Conservation (phyloP, 495 filamentous ascomycete species). For the Terfezia claveryi region DNA sequence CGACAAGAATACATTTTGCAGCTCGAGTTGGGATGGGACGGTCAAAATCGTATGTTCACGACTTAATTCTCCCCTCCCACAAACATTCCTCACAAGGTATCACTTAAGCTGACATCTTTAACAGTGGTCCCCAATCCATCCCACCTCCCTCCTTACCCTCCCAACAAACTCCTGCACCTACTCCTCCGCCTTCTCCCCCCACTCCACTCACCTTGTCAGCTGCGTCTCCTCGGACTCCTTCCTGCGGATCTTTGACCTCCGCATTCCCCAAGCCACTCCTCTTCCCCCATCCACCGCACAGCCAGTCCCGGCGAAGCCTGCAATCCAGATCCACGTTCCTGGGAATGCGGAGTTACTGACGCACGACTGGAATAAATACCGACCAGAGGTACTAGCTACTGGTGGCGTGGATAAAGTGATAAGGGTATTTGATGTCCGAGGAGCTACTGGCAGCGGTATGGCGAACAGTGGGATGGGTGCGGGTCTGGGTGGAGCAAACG, state of each 20-base stretch:
- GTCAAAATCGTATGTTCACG: conserved; percentile 78
- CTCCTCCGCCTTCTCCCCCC: conserved; percentile 58
- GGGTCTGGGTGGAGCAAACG: conserved; percentile 36
- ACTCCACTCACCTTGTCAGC: conserved; percentile 54
- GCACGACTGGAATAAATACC: conserved; percentile 98
- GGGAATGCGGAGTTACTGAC: conserved; percentile 49
- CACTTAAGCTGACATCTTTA: neutral
- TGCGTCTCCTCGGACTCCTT: conserved; percentile 68
- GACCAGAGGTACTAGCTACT: conserved; percentile 55
- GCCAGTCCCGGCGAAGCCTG: neutral
- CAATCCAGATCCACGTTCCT: conserved; percentile 19
- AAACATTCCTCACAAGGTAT: neutral
- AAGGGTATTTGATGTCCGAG: conserved; percentile 67
- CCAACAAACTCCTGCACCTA: conserved; percentile 72
- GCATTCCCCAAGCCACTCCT: conserved; percentile 54
- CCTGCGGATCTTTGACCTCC: conserved; percentile 71
- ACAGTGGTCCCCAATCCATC: conserved; percentile 55
- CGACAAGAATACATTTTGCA: conserved; percentile 73
- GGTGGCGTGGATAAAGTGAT: conserved; percentile 77
- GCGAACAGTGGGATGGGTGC: neutral
- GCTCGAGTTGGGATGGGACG: conserved; percentile 81
- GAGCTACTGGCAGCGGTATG: neutral
- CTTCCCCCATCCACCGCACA: conserved; percentile 25
- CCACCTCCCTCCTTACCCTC: conserved; percentile 44
- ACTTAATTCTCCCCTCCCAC: conserved; percentile 57